Percentiles rank a stretch among this genome's conserved stretches.
Conservation (phyloP, 768 basidiomycete species). For the Glaciozyma martinii region DNA sequence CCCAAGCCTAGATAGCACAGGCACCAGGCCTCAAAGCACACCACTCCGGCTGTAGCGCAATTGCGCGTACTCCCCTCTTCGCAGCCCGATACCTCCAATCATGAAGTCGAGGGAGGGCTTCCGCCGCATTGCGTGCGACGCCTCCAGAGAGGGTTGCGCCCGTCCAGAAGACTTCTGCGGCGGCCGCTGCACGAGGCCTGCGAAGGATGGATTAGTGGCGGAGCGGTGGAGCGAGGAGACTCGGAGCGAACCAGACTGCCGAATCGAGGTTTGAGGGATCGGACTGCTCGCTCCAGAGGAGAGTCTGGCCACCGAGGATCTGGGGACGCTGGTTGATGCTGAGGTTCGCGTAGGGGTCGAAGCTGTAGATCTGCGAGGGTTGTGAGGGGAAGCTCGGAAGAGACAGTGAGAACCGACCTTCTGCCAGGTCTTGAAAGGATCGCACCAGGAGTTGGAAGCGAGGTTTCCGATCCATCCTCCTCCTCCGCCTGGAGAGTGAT, state of each 20-base stretch:
- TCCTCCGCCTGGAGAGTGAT: conserved; percentile 48
- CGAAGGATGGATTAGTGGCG: accelerated
- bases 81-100: conserved; percentile 55
- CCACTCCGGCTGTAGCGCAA: conserved; percentile 60
- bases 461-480: conserved; percentile 60
- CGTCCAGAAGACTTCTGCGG: conserved; percentile 71
- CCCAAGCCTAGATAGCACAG: neutral
- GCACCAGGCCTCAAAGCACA: conserved; percentile 53
- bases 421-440: conserved; percentile 73
- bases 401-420: neutral
- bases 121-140: conserved; percentile 40
- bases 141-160: conserved; percentile 44
- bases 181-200: conserved; percentile 38
- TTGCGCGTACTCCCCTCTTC: conserved; percentile 53
- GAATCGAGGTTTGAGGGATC: conserved; percentile 59
- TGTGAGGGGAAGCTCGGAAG: too few species aligned
- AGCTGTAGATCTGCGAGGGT: conserved; percentile 53
- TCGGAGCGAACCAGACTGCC: conserved; percentile 64
- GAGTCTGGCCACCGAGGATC: conserved; percentile 65
- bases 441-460: conserved; percentile 49
- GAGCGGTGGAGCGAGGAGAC: conserved; percentile 21
- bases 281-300: conserved; percentile 67
- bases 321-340: conserved; percentile 46
- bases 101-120: conserved; percentile 58
- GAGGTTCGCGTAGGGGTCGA: conserved; percentile 59